These are phyloP conservation scores for Fusarium pilosicola DNA, from an alignment of 2,329 filamentous ascomycete genomes.

Conservation along the genomic window DNA sequence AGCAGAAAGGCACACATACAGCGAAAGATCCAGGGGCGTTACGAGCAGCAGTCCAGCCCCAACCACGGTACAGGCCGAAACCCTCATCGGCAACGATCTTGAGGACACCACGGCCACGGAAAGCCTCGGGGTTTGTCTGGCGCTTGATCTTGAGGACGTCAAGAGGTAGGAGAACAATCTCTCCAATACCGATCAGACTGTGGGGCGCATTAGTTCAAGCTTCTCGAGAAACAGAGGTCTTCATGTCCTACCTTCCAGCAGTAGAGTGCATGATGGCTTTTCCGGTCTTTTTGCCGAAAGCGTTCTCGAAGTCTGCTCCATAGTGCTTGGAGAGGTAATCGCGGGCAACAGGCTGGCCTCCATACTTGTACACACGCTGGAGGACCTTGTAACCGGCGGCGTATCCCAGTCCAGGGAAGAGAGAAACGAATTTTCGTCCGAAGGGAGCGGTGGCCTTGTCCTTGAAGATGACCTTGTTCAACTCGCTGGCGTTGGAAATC, in stretches of 20 bases:
- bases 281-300: conserved; percentile 96
- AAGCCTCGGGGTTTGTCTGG: conserved; percentile 98
- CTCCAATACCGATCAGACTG: conserved; percentile 94
- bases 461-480: conserved; percentile 95
- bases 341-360: conserved; percentile 92
- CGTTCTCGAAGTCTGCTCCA: conserved; percentile 82
- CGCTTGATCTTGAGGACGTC: conserved; percentile 99
- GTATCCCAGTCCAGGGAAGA: conserved; percentile 97
- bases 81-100: conserved; percentile 93
- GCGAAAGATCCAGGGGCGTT: conserved; percentile 98
- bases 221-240: not conserved
- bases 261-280: conserved; percentile 99
- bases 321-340: conserved; percentile 88
- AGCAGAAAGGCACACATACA: conserved; percentile 62
- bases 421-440: conserved; percentile 85
- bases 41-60: conserved; percentile 96
- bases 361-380: conserved; percentile 98
- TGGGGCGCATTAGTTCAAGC: conserved; percentile 30
- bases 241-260: conserved; percentile 76
- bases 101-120: conserved; percentile 90
- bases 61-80: conserved; percentile 93
- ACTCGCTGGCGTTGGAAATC: conserved; percentile 59
- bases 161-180: conserved; percentile 93
- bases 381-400: conserved; percentile 97
- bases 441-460: conserved; percentile 79